These are phyloP conservation scores for Larix kaempferi DNA, from an alignment of 75 land plant genomes.

Conservation along the genomic window DNA sequence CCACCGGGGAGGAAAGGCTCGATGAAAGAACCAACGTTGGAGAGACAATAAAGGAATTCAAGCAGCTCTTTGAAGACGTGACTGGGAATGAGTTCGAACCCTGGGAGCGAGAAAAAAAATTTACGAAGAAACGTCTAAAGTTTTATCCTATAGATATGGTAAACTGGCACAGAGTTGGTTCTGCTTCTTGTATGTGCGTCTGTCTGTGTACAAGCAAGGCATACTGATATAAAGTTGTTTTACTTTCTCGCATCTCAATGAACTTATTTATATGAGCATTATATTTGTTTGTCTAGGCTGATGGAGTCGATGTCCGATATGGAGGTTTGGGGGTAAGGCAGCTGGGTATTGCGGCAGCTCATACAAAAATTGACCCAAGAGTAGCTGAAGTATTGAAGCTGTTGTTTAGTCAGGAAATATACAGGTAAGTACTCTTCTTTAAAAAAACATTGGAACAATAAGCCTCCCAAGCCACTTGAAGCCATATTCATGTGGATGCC, in stretches of 20 bases:
- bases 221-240: too few relatives aligned
- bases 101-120: conserved; percentile 79
- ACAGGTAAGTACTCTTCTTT: conserved; percentile 28
- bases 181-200: too few relatives aligned
- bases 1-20: conserved; percentile 47
- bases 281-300: conserved; percentile 29
- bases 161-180: not conserved
- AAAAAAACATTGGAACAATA: not conserved
- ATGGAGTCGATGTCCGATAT: conserved; percentile 60
- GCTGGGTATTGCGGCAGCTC: conserved; percentile 61
- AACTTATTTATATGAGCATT: too few relatives aligned
- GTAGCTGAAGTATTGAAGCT: conserved; percentile 61
- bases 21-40: conserved; percentile 40
- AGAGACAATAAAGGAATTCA: conserved; percentile 53
- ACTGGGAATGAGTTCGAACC: conserved; percentile 84
- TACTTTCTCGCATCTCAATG: too few relatives aligned
- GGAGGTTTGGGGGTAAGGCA: conserved; percentile 64
- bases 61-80: conserved; percentile 47
- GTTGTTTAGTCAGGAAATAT: conserved; percentile 63
- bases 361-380: conserved; percentile 52
- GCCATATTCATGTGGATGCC: too few relatives aligned
- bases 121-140: conserved; percentile 47
- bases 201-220: too few relatives aligned
- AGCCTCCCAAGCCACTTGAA: too few relatives aligned
- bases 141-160: conserved; percentile 80